Evolutionary conservation across 768 basidiomycete genomes (phyloP), one percentile per base, ranked within the genome.

Genomic region (Floccularia luteovirens): DNA sequence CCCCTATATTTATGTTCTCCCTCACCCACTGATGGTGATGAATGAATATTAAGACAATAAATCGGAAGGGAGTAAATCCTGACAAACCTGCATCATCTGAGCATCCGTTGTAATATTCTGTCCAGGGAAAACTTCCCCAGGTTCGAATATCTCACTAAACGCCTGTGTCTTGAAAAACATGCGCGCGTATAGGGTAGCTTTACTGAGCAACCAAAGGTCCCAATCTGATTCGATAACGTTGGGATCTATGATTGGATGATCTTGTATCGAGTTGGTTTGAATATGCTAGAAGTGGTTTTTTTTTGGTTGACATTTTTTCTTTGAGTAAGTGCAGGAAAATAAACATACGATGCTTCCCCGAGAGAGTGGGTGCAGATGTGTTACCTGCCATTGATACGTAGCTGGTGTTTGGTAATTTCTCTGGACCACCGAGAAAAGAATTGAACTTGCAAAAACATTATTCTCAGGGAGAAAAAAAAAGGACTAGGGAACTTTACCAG

Each of bases 331-430:
- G 14, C 14, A 32, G 13, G 13, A 16, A 11, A 32, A 31, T 23
- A 3, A 22, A 24, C 8, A 37, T 35, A 62, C 61, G 24, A 61
- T 54, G 38, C 56, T 63, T 14, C 75, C 75, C 25, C 72, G 63
- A 17, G 70, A 70, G 34, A 69, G 49, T 2, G 69, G 70, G 46
- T 69, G 70, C 25, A 70, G 55, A 21, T 66, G 59, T 16, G 57
- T 56, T 12, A 57, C 42, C n/a, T 7, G 54, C 56, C 42, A 64
- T 50, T n/a, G 61, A 58, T n/a, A 57, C 46, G 37, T 63, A 64
- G 25, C 58, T 59, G 2, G 54, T 57, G 39, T 62, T 60, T 5
- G 51, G 44, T 25, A 53, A 44, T 17, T 60, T 57, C n/a, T 44
- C 38, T 1, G 38, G 31, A 19, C 57, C 55, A 12, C 44, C 53